Evolutionary conservation across 2,329 filamentous ascomycete genomes (phyloP).

Genomic region (Leptographium procerum): DNA sequence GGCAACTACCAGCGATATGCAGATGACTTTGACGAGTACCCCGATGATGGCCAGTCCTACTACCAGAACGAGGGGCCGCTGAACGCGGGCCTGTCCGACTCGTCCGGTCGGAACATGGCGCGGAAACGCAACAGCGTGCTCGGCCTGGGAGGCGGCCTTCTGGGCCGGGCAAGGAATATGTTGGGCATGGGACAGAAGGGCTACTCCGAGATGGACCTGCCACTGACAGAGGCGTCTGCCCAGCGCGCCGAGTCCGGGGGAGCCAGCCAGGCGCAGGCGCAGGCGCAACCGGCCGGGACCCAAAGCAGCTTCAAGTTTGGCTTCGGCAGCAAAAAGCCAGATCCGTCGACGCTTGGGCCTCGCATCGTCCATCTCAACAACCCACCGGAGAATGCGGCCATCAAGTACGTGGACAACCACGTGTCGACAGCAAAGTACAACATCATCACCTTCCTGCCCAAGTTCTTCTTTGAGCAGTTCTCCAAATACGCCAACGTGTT

Average conservation of each 20-base stretch:
- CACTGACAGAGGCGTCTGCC: constrained; percentile 64
- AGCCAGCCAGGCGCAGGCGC: constrained; percentile 24
- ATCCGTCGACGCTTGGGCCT: constrained; percentile 84
- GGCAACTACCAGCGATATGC: constrained; percentile 88
- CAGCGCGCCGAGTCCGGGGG: constrained; percentile 14
- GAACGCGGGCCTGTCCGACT: constrained; percentile 26
- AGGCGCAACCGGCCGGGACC: constrained; percentile 8
- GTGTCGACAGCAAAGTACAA: constrained; percentile 99
- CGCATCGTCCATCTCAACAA: constrained; percentile 95
- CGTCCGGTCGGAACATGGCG: constrained; percentile 38
- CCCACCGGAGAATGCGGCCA: constrained; percentile 74
- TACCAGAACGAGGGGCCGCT: constrained; percentile 66
- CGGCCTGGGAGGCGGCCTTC: constrained; percentile 71
- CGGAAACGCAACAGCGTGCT: constrained; percentile 82
- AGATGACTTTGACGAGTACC: constrained; percentile 72
- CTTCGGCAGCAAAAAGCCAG: constrained; percentile 71
- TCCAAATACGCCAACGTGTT: constrained; percentile 99
- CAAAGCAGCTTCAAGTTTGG: constrained; percentile 77
- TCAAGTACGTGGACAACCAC: constrained; percentile 93
- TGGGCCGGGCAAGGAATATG: constrained; percentile 82
- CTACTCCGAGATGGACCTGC: constrained; percentile 97
- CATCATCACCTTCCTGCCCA: constrained; percentile 79
- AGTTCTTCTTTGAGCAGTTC: constrained; percentile 97
- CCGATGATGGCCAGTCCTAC: constrained; percentile 66
- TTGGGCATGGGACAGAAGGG: constrained; percentile 68